These are phyloP conservation scores for Magnolia kwangsiensis DNA, from an alignment of 164 flowering plant species.

Conservation along the genomic window DNA sequence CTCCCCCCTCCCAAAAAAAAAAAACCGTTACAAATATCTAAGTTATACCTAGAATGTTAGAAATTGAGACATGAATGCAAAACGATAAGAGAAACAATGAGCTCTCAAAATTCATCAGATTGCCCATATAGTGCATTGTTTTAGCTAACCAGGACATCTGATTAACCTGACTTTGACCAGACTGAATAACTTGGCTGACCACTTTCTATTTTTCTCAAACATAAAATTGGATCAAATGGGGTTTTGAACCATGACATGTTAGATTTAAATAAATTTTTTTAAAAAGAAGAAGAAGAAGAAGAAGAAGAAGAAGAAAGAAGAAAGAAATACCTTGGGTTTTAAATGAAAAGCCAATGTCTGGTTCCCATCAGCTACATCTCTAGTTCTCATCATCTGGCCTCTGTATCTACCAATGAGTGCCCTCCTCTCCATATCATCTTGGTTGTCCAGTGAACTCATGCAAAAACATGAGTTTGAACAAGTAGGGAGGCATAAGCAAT, in stretches of 20 bases:
- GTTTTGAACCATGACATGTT: too few species aligned
- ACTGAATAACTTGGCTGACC: neutral
- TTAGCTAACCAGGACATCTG: too few species aligned
- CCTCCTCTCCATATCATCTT: conserved; percentile 36
- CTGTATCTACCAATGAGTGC: conserved; percentile 34
- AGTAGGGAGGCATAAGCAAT: conserved; percentile 45
- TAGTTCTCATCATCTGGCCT: conserved; percentile 35
- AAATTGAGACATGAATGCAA: neutral
- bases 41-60: neutral
- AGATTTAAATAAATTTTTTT: too few species aligned
- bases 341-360: conserved; percentile 44
- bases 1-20: too few species aligned
- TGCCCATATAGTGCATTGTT: too few species aligned
- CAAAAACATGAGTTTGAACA: conserved; percentile 58
- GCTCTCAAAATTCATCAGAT: neutral
- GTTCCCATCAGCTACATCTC: conserved; percentile 49
- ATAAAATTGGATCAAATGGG: too few species aligned
- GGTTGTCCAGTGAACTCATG: conserved; percentile 30
- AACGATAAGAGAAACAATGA: neutral
- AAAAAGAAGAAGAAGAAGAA: neutral
- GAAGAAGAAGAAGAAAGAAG: neutral
- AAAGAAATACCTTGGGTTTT: conserved; percentile 37
- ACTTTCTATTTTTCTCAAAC: too few species aligned
- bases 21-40: too few species aligned
- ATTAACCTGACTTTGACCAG: neutral